Evolutionary conservation across 768 basidiomycete genomes (phyloP).

Genomic region (Kwoniella bestiolae): DNA sequence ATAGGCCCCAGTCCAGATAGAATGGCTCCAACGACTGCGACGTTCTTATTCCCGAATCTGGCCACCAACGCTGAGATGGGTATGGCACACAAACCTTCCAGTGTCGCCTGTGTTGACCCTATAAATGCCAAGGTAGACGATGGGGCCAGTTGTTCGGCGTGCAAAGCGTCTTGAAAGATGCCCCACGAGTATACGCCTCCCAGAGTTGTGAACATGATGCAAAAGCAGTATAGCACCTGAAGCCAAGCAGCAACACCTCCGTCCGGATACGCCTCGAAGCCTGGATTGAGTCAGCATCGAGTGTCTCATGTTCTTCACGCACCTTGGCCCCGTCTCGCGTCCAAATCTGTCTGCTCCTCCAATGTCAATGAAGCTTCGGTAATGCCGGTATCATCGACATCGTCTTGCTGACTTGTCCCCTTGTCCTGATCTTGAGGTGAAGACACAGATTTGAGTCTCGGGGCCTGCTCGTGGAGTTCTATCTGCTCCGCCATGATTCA

Average conservation of each 20-base stretch:
- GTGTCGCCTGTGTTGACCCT: constrained; percentile 27
- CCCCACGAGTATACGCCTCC: constrained; percentile 9
- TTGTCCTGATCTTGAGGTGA: no score
- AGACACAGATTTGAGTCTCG: no score
- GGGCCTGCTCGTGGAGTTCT: no score
- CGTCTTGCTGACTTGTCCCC: no score
- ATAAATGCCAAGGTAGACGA: constrained; percentile 41
- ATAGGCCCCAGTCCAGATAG: constrained; percentile 26
- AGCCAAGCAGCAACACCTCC: constrained; percentile 1
- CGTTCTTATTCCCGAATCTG: constrained; percentile 29
- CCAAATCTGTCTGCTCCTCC: no score
- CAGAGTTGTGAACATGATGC: constrained; percentile 7
- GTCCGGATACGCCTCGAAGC: constrained; percentile 8
- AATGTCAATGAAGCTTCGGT: no score
- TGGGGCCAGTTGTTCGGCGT: constrained; percentile 20
- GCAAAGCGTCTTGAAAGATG: constrained; percentile 9
- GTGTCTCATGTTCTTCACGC: no score
- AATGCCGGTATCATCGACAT: no score
- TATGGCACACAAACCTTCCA: constrained; percentile 30
- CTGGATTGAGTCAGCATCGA: no score
- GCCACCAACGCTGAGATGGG: constrained; percentile 26
- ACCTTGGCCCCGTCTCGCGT: no score
- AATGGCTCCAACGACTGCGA: constrained; percentile 11
- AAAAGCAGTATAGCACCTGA: constrained; percentile 6
- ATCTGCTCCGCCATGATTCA: no score